These are phyloP conservation scores for Agarophyton chilense DNA, from an alignment of 23 red algal genomes.

Conservation along the genomic window DNA sequence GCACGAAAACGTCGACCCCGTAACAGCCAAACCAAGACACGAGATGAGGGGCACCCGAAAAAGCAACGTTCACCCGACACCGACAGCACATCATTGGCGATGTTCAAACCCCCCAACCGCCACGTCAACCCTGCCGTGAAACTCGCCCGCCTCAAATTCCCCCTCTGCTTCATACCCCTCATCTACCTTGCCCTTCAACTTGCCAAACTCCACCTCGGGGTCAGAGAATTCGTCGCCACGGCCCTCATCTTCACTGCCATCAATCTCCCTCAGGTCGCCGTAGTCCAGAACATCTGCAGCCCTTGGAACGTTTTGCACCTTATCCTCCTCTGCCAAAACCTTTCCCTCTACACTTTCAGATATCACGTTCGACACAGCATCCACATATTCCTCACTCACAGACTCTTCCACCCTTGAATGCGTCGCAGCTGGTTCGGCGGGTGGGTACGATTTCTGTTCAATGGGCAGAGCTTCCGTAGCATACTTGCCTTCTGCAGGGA, in stretches of 20 bases:
- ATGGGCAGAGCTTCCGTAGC: neutral
- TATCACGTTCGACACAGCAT: neutral
- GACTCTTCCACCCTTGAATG: neutral
- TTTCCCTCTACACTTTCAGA: neutral
- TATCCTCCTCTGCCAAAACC: slow-evolving; percentile 4
- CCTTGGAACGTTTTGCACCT: neutral
- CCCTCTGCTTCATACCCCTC: neutral
- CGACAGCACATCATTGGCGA: neutral
- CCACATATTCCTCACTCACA: slow-evolving; percentile 20
- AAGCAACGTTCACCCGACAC: neutral
- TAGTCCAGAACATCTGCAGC: neutral
- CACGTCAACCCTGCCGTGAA: neutral
- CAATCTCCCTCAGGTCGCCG: neutral
- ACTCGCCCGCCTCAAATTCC: slow-evolving; percentile 6
- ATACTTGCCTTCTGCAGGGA: neutral
- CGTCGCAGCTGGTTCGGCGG: neutral
- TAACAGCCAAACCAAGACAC: neutral
- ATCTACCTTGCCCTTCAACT: neutral
- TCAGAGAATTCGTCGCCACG: neutral
- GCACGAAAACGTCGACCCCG: neutral
- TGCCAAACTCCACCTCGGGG: slow-evolving; percentile 7
- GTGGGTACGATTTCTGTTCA: neutral
- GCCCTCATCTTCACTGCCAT: neutral
- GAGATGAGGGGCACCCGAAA: neutral
- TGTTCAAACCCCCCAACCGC: slow-evolving; percentile 1